Conservation (phyloP, 148 eudicot genomes). For the Camellia sinensis region DNA sequence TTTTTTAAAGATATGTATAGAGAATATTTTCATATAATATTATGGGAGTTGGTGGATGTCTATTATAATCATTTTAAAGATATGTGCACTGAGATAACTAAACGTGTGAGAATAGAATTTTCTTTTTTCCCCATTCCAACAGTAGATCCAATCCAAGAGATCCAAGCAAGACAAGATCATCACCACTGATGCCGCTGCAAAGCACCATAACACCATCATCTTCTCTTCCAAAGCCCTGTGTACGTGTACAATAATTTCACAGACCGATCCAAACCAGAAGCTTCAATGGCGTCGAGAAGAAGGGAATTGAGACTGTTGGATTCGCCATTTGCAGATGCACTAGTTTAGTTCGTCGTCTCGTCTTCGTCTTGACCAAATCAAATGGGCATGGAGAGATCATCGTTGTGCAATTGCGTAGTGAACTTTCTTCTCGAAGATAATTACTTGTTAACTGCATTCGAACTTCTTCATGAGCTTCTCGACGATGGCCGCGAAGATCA, state of each 20-base stretch:
- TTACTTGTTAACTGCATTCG: conserved; percentile 85
- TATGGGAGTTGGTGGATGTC: too few species aligned
- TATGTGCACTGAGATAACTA: too few species aligned
- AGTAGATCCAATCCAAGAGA: too few species aligned
- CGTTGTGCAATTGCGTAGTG: conserved; percentile 98
- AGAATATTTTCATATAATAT: too few species aligned
- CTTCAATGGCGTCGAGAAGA: conserved; percentile 1
- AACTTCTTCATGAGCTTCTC: conserved; percentile 96
- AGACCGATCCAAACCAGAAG: not conserved
- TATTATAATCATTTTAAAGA: too few species aligned
- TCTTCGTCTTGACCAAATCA: too few species aligned
- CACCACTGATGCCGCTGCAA: not conserved
- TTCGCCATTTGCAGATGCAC: not conserved
- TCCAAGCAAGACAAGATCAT: too few species aligned
- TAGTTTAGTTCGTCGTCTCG: not conserved
- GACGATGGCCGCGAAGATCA: conserved; percentile 97
- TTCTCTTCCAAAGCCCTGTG: too few species aligned
- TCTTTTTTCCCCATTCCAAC: too few species aligned
- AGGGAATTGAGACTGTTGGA: not conserved
- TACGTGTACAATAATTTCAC: not conserved
- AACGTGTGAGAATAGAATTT: too few species aligned
- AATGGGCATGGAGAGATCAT: conserved; percentile 96
- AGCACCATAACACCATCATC: not conserved
- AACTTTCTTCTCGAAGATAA: conserved; percentile 93
- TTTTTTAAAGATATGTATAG: too few species aligned